Percentiles rank a stretch among this genome's conserved stretches.
phyloP scores from a whole-genome alignment of 768 basidiomycete genomes.

The Russula sp. region DNA sequence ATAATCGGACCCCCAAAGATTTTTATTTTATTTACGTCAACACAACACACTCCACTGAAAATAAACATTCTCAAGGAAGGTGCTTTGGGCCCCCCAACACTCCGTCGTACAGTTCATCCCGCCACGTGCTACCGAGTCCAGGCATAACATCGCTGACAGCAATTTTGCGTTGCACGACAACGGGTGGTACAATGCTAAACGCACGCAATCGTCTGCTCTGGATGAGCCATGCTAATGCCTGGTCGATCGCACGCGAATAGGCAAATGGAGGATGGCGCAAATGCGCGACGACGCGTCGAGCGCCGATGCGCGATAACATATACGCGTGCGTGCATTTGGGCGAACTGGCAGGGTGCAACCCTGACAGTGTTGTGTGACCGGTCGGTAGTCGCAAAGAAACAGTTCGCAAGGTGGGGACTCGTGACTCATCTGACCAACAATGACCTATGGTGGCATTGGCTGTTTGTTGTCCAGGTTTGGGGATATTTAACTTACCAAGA shows the following conservation, averaged over 20 bases:
- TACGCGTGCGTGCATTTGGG: conserved; percentile 79
- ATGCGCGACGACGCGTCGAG: conserved; percentile 56
- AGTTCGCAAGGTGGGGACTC: conserved; percentile 40
- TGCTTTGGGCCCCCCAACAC: conserved; percentile 37
- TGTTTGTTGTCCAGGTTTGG: conserved; percentile 4
- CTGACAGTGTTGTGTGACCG: conserved; percentile 27
- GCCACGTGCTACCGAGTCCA: conserved; percentile 57
- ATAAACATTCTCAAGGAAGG: no score
- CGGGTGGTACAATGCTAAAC: conserved; percentile 65
- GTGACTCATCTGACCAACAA: conserved; percentile 73
- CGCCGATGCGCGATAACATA: conserved; percentile 56
- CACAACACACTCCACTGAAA: not conserved
- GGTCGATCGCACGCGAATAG: conserved; percentile 74
- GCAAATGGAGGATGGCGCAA: conserved; percentile 65
- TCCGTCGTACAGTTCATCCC: conserved; percentile 47
- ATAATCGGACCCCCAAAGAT: no score
- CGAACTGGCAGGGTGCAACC: conserved; percentile 54
- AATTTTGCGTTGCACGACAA: conserved; percentile 64
- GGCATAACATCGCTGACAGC: conserved; percentile 51
- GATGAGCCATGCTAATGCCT: conserved; percentile 67
- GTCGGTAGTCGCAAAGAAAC: conserved; percentile 21
- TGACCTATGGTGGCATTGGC: conserved; percentile 49
- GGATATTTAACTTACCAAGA: conserved; percentile 46
- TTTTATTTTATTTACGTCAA: not conserved
- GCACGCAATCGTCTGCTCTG: conserved; percentile 51